Evolutionary conservation across 1,284 basidiomycete genomes (phyloP), one percentile per base, ranked within the genome.

Genomic region (Coniferiporia weirii): DNA sequence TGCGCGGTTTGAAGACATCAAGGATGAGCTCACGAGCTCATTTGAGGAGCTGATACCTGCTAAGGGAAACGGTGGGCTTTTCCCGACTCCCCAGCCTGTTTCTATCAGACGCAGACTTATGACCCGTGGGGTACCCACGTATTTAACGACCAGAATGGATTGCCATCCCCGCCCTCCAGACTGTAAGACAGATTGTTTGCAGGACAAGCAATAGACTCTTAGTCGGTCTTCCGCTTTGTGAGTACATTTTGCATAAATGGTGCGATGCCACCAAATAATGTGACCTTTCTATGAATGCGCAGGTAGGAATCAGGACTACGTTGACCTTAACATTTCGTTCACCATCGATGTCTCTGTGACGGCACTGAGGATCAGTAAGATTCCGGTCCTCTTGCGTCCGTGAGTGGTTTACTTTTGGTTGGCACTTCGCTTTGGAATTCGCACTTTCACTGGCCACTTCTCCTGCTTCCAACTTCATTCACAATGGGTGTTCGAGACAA

Each of bases 251-350:
- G 27, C 3, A 27, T 27, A 27, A 27, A 27, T 27, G 27, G 3
- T 27, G 27, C 27, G 27, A 27, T n/a, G 27, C 27, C 2, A 27
- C 27, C 27, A 27, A 3, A 5, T 27, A 27, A 27, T 27, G 27
- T 27, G 27, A 27, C 27, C 2, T 27, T 27, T 27, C 27, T 27
- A 5, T 27, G 3, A 27, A 17, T 6, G 17, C 47, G n/a, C 47
- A 80, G 79, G 79, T 63, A 70, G 75, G 34, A 59, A 80, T 53
- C 63, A 65, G 0, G 76, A 75, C 13, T 79, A 71, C 61, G 64
- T 69, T n/a, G 66, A 69, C n/a, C 65, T 78, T 12, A 75, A 70
- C 54, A 69, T 74, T 1, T 55, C 63, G 4, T 74, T 69, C 52
- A 67, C 74, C 0, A 12, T 71, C 8, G 67, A 72, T 50, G 63